These are phyloP conservation scores for Termitomyces sp. DNA, from an alignment of 768 basidiomycete species.

Conservation along the genomic window DNA sequence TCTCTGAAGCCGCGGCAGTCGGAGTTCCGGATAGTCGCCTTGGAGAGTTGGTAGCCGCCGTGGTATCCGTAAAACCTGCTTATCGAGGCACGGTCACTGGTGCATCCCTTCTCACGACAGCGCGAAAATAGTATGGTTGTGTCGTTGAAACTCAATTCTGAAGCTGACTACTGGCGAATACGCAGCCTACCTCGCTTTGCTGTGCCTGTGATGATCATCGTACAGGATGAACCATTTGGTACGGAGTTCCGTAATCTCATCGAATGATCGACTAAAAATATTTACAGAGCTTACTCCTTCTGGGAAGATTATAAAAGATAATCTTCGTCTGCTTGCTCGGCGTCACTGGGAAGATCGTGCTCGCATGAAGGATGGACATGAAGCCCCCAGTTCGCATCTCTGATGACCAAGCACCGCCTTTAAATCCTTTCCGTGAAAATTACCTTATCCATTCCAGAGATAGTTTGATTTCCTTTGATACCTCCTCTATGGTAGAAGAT, in stretches of 20 bases:
- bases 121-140: slow-evolving; percentile 33
- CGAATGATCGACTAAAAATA: not conserved
- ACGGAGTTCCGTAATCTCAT: slow-evolving; percentile 1
- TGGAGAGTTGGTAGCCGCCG: slow-evolving; percentile 54
- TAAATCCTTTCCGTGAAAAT: not conserved
- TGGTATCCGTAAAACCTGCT: slow-evolving; percentile 45
- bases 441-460: not conserved
- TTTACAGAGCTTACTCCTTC: slow-evolving; percentile 47
- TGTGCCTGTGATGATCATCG: slow-evolving; percentile 55
- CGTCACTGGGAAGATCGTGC: slow-evolving; percentile 34
- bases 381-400: slow-evolving; percentile 1
- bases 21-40: slow-evolving; percentile 53
- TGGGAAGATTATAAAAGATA: slow-evolving; percentile 50
- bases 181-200: slow-evolving; percentile 45
- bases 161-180: not conserved
- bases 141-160: not conserved
- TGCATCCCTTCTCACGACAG: slow-evolving; percentile 35
- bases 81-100: slow-evolving; percentile 43
- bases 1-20: slow-evolving; percentile 52
- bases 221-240: slow-evolving; percentile 41
- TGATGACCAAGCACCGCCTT: not conserved
- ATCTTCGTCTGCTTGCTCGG: slow-evolving; percentile 40
- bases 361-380: not conserved
- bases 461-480: not conserved
- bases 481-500: not conserved